These are phyloP conservation scores for Henckelia pumila DNA, from an alignment of 257 asterid genomes.

Conservation along the genomic window DNA sequence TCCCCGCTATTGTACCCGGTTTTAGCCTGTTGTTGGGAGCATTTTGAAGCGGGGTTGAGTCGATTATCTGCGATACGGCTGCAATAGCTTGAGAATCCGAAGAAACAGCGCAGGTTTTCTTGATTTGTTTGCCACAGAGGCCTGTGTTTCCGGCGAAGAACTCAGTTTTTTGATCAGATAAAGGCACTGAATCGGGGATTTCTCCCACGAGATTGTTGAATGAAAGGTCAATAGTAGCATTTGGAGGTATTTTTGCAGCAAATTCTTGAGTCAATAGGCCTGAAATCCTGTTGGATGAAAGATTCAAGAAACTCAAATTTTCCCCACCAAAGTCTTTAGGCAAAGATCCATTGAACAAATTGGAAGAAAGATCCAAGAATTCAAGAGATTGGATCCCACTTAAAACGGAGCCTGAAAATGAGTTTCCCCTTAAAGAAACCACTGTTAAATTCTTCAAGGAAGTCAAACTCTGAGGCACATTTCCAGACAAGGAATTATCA, in stretches of 20 bases:
- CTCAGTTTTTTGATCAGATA: conserved; percentile 64
- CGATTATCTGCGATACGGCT: conserved; percentile 67
- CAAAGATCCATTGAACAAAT: conserved; percentile 51
- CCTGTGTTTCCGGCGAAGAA: conserved; percentile 58
- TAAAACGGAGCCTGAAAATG: conserved; percentile 54
- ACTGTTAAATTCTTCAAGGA: conserved; percentile 41
- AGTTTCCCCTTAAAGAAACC: conserved; percentile 57
- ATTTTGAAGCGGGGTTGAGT: conserved; percentile 27
- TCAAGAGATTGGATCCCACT: conserved; percentile 41
- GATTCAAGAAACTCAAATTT: conserved; percentile 58
- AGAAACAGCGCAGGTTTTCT: conserved; percentile 61
- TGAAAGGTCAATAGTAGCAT: conserved; percentile 65
- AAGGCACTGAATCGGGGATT: conserved; percentile 51
- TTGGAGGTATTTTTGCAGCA: conserved; percentile 54
- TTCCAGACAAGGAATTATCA: conserved; percentile 51
- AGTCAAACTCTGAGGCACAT: conserved; percentile 41
- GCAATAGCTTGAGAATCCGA: conserved; percentile 87
- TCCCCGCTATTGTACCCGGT: conserved; percentile 60
- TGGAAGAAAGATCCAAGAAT: conserved; percentile 29
- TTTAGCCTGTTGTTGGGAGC: conserved; percentile 46
- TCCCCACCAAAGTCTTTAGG: conserved; percentile 68
- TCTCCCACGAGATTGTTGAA: conserved; percentile 73
- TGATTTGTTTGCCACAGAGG: conserved; percentile 81
- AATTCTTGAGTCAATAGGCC: conserved; percentile 55
- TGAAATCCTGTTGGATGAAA: conserved; percentile 70